phyloP scores from a whole-genome alignment of 2,329 filamentous ascomycete genomes.

The Orbilia blumenaviensis region DNA sequence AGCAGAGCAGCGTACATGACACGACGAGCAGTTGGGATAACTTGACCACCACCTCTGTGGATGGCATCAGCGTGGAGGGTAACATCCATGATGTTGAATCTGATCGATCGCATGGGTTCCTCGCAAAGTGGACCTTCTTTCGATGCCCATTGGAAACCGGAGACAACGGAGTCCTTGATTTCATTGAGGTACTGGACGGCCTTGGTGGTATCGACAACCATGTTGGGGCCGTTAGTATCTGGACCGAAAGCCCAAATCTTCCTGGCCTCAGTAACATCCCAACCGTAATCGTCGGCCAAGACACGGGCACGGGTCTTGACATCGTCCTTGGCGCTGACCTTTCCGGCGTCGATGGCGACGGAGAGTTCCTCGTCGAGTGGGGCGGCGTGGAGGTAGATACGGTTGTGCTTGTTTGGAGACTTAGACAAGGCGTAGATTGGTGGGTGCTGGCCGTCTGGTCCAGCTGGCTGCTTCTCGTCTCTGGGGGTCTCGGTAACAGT shows the following conservation, averaged over 20 bases:
- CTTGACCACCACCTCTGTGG: slow-evolving; percentile 98
- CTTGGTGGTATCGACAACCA: slow-evolving; percentile 99
- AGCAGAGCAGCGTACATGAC: slow-evolving; percentile 93
- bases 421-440: slow-evolving; percentile 82
- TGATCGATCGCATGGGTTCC: slow-evolving; percentile 95
- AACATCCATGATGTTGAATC: slow-evolving; percentile 99
- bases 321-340: slow-evolving; percentile 94
- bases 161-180: slow-evolving; percentile 99
- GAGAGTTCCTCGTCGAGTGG: slow-evolving; percentile 92
- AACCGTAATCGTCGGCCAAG: slow-evolving; percentile 95
- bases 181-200: slow-evolving; percentile 99
- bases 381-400: slow-evolving; percentile 94
- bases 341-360: slow-evolving; percentile 87
- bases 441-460: slow-evolving; percentile 5
- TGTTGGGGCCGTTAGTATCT: slow-evolving; percentile 91
- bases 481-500: slow-evolving; percentile 83
- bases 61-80: slow-evolving; percentile 99
- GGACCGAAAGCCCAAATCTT: slow-evolving; percentile 99
- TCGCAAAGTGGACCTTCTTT: slow-evolving; percentile 97
- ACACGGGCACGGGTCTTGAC: slow-evolving; percentile 98
- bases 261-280: slow-evolving; percentile 99
- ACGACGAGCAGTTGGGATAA: slow-evolving; percentile 97
- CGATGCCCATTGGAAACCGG: slow-evolving; percentile 99
- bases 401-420: slow-evolving; percentile 99
- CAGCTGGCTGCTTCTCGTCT: slow-evolving; percentile 62